phyloP scores from a whole-genome alignment of 768 basidiomycete species.

The Xerocomellus chrysenteron region DNA sequence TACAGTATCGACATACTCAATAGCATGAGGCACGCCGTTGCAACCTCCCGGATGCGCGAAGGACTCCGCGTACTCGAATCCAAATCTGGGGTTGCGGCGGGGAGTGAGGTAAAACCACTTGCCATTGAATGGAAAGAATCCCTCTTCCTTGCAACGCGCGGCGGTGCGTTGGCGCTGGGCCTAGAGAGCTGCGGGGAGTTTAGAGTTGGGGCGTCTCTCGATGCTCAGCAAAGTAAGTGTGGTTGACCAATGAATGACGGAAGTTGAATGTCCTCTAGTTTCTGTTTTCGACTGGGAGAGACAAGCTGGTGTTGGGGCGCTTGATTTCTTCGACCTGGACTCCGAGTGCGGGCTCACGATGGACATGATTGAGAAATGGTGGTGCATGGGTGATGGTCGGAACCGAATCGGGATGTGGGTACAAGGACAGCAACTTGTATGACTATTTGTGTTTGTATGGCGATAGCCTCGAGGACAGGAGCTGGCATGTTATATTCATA shows the following conservation, averaged over 20 bases:
- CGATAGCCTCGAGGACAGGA: background rate
- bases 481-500: background rate
- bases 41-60: constrained; percentile 67
- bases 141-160: constrained; percentile 77
- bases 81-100: background rate
- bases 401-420: constrained; percentile 76
- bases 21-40: constrained; percentile 78
- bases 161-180: constrained; percentile 71
- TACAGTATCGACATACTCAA: constrained; percentile 77
- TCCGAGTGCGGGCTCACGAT: constrained; percentile 27
- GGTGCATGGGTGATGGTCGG: constrained; percentile 72
- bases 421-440: constrained; percentile 49
- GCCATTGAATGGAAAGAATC: constrained; percentile 80
- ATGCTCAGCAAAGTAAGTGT: constrained; percentile 70
- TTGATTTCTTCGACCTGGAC: constrained; percentile 65
- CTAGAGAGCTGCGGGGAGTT: constrained; percentile 56
- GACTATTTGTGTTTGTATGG: constrained; percentile 19
- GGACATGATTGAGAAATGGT: constrained; percentile 85
- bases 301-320: constrained; percentile 51
- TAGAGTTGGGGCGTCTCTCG: constrained; percentile 61
- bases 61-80: constrained; percentile 38
- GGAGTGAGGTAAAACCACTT: constrained; percentile 26
- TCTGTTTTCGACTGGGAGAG: constrained; percentile 42
- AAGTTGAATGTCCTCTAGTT: constrained; percentile 35
- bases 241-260: background rate